These are phyloP conservation scores for Sabuloglossum arenarium DNA, from an alignment of 495 filamentous ascomycete genomes.

Conservation along the genomic window DNA sequence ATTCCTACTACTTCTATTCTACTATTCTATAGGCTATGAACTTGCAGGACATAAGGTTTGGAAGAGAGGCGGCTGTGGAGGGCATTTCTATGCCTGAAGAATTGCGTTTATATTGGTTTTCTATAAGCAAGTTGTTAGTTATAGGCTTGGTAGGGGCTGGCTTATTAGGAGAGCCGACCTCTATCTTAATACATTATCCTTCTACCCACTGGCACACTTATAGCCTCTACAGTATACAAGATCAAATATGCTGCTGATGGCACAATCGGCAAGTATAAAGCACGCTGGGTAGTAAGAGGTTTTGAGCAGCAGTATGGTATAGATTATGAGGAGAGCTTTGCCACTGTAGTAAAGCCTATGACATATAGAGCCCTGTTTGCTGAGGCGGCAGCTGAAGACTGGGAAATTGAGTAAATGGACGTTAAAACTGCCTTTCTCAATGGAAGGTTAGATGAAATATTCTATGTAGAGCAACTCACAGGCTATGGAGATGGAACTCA, in stretches of 20 bases:
- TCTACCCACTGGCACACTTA: no score
- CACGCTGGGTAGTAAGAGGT: conserved; percentile 11
- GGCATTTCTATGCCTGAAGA: no score
- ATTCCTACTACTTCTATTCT: no score
- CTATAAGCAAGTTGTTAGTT: no score
- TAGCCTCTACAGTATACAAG: no score
- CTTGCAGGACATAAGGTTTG: no score
- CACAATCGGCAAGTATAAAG: conserved; percentile 8
- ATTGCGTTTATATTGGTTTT: no score
- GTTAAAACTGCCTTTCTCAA: conserved; percentile 16
- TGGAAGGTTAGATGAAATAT: conserved; percentile 9
- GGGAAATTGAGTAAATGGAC: conserved; percentile 15
- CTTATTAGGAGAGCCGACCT: no score
- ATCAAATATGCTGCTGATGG: neutral
- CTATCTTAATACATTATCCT: no score
- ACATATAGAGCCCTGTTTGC: conserved; percentile 6
- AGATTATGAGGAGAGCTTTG: conserved; percentile 14
- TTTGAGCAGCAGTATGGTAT: conserved; percentile 10
- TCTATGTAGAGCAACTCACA: conserved; percentile 12
- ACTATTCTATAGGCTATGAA: no score
- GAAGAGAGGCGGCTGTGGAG: no score
- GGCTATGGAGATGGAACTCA: conserved; percentile 3
- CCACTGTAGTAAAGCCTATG: conserved; percentile 3
- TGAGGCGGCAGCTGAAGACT: conserved; percentile 8
- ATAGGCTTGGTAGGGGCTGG: no score